Percentiles rank a stretch among this genome's conserved stretches.
phyloP scores from a whole-genome alignment of 2,329 filamentous ascomycete genomes.

The Fusarium tupiense region DNA sequence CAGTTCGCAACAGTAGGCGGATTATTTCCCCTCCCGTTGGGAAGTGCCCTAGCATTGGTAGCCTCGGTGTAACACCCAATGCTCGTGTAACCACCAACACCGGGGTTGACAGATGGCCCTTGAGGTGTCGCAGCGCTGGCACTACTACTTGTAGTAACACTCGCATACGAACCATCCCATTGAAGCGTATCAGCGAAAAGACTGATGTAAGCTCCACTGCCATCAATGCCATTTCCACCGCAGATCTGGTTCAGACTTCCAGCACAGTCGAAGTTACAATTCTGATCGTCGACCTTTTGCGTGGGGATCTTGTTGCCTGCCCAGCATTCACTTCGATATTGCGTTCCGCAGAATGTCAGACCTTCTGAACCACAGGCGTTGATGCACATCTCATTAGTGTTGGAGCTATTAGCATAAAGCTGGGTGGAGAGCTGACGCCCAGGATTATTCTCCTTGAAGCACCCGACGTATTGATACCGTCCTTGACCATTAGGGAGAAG shows the following conservation, averaged over 20 bases:
- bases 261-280: conserved; percentile 63
- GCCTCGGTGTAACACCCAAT: conserved; percentile 54
- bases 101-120: conserved; percentile 49
- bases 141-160: background rate
- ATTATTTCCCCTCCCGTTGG: conserved; percentile 35
- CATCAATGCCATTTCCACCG: conserved; percentile 58
- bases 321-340: conserved; percentile 66
- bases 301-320: conserved; percentile 59
- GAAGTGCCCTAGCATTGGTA: conserved; percentile 46
- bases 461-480: conserved; percentile 63
- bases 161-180: conserved; percentile 30
- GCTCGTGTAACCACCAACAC: conserved; percentile 48
- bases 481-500: conserved; percentile 55
- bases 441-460: conserved; percentile 66
- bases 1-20: conserved; percentile 48
- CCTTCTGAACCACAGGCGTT: conserved; percentile 50
- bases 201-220: conserved; percentile 56
- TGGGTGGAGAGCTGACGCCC: conserved; percentile 59
- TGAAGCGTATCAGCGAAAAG: conserved; percentile 54
- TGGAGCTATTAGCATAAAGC: conserved; percentile 52
- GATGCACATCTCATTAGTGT: conserved; percentile 58
- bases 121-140: conserved; percentile 15
- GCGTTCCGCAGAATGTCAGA: conserved; percentile 57
- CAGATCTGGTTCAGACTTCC: conserved; percentile 62
- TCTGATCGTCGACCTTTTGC: conserved; percentile 53